Percentiles rank a stretch among this genome's conserved stretches.
phyloP scores from a whole-genome alignment of 2,329 filamentous ascomycete species.

The Byssochlamys sp. region DNA sequence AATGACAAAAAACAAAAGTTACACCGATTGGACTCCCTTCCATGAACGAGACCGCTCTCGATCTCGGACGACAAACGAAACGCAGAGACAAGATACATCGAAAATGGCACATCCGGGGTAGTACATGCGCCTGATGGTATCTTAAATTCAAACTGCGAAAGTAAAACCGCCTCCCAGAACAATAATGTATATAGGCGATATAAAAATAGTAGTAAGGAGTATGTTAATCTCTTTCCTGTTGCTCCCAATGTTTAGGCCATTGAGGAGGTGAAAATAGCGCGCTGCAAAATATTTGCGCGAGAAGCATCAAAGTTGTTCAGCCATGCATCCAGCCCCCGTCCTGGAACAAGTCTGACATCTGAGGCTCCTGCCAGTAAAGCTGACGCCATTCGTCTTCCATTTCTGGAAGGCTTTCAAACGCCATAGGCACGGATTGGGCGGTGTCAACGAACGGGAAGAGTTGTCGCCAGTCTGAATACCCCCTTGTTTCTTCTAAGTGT shows the following conservation, averaged over 20 bases:
- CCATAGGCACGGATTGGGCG: slow-evolving; percentile 28
- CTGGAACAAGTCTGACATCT: slow-evolving; percentile 32
- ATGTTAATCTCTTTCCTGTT: no score
- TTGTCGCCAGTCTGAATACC: slow-evolving; percentile 33
- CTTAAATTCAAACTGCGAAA: not conserved
- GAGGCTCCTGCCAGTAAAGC: slow-evolving; percentile 35
- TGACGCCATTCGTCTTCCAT: slow-evolving; percentile 38
- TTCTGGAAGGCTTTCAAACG: slow-evolving; percentile 29
- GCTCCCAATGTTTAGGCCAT: no score
- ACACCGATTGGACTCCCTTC: no score
- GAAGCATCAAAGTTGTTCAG: slow-evolving; percentile 3
- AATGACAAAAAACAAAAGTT: no score
- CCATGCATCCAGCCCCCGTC: slow-evolving; percentile 32
- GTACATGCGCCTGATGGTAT: not conserved
- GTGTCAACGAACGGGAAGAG: slow-evolving; percentile 32
- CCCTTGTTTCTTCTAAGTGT: slow-evolving; percentile 24
- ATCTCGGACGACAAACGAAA: not conserved
- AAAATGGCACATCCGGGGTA: not conserved
- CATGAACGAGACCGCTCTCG: not conserved
- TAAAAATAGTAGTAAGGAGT: no score
- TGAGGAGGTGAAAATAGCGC: no score
- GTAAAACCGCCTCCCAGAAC: not conserved
- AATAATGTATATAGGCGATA: not conserved
- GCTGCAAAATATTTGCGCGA: no score
- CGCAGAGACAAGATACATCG: not conserved